phyloP scores from a whole-genome alignment of 305 asterid species.

The Stenogyne calaminthoides region DNA sequence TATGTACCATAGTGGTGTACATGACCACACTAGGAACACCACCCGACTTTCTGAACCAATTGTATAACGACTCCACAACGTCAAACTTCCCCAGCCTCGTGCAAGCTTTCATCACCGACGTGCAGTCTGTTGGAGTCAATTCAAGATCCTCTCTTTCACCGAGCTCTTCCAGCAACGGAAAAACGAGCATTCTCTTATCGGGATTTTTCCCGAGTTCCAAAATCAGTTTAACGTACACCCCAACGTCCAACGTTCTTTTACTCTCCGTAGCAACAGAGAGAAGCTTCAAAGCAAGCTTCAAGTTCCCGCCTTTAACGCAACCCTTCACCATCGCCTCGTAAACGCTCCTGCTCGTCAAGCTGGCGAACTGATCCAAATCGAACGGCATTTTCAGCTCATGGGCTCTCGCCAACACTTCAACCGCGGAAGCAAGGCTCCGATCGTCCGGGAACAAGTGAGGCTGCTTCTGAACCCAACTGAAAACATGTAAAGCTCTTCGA shows the following conservation, averaged over 20 bases:
- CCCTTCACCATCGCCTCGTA: constrained; percentile 89
- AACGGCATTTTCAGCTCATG: constrained; percentile 75
- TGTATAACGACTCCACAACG: constrained; percentile 68
- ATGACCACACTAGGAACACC: constrained; percentile 64
- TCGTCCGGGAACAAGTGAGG: constrained; percentile 84
- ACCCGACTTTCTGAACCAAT: constrained; percentile 70
- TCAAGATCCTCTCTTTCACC: constrained; percentile 72
- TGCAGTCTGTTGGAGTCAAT: constrained; percentile 71
- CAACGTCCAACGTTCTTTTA: constrained; percentile 56
- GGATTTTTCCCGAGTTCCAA: constrained; percentile 72
- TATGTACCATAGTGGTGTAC: constrained; percentile 81
- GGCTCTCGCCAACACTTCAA: constrained; percentile 78
- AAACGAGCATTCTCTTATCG: constrained; percentile 48
- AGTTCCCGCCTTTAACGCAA: constrained; percentile 73
- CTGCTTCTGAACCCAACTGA: constrained; percentile 79
- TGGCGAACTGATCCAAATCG: constrained; percentile 53
- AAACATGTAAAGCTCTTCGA: constrained; percentile 67
- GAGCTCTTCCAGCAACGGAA: constrained; percentile 77
- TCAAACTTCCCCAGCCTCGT: constrained; percentile 62
- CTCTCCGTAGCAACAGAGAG: constrained; percentile 55
- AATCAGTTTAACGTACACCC: constrained; percentile 80
- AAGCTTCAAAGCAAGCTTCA: constrained; percentile 68
- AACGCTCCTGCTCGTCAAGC: constrained; percentile 63
- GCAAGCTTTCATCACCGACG: constrained; percentile 82
- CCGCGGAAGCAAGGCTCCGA: constrained; percentile 79